Evolutionary conservation across 169 alveolate genomes (phyloP).

Genomic region (Plasmodium gonderi): DNA sequence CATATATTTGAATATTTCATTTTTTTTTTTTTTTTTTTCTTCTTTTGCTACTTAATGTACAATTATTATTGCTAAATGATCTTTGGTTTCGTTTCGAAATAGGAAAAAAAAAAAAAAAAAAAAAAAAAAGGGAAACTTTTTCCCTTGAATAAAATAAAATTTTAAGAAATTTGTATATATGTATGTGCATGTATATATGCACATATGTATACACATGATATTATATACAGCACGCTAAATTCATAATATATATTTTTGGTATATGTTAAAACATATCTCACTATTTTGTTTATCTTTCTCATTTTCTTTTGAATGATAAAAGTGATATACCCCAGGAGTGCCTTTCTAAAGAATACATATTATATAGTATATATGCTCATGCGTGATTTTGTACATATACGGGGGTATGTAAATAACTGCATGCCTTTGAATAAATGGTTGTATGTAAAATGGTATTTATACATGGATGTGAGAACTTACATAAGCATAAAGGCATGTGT

Average conservation of each 20-base stretch:
- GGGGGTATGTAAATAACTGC: constrained; percentile 1
- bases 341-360: neutral
- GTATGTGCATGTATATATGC: neutral
- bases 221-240: neutral
- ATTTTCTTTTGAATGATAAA: constrained; percentile 1
- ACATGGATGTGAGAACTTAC: neutral
- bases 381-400: neutral
- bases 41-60: neutral
- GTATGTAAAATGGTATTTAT: neutral
- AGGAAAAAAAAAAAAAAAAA: neutral
- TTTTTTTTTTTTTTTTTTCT: neutral
- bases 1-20: neutral
- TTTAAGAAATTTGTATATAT: constrained; percentile 1
- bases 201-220: neutral
- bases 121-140: neutral
- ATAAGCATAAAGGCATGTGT: neutral
- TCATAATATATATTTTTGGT: constrained; percentile 1
- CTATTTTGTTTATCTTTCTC: constrained; percentile 3
- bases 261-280: neutral
- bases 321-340: neutral
- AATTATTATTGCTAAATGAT: neutral
- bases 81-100: constrained; percentile 10
- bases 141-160: neutral
- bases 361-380: neutral
- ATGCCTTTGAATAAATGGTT: neutral